Base-by-base conservation (phyloP, 176 grass and related monocot genomes). In the Avena atlantica region DNA sequence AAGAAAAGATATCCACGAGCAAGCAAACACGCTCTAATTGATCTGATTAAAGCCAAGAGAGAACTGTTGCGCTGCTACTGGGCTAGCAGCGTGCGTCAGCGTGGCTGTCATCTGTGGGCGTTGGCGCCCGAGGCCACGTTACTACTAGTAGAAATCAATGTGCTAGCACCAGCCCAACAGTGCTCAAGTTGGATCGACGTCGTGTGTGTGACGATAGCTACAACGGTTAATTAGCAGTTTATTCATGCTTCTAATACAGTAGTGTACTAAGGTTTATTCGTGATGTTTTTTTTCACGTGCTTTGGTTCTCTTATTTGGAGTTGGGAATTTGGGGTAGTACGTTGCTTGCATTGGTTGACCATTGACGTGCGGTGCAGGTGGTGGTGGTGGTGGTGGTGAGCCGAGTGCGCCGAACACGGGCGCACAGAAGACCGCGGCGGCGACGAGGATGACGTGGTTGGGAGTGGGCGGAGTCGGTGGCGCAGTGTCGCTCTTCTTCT, bases 401-500 rank as follows among this genome's bases (percentile, higher is more conserved):
- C 49, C 88, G 21, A 68, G 55, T 27, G 82, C 56, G 8, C 40
- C 61, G 62, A 13, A 12, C 53, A 45, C 85, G 25, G 42, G 49
- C 58, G 19, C 81, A 23, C 85, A 84, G 36, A 87, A 87, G 75
- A 88, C 2, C 76, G 81, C 68, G 29, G 89, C 52, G 51, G 4
- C 4, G n/a, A 81, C 52, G 51, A 44, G 49, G 78, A 19, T 3
- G 79, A 69, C 25, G 78, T 89, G 78, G 90, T 78, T 83, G 90
- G 86, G 74, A 92, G 78, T 86, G 90, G 78, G 34, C 11, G 40
- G 48, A 45, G 85, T 74, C 45, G 89, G 89, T 57, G 85, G 47
- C 71, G 82, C 86, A 83, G 64, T 12, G 72, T 40, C 40, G 72
- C 55, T 87, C 70, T 52, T 81, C 68, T 10, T 69, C 78, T 13